A percentile compares a stretch with the other conserved stretches of the same genome.
Evolutionary conservation across 257 asterid genomes (phyloP).

Genomic region (Solanum paucissectum): DNA sequence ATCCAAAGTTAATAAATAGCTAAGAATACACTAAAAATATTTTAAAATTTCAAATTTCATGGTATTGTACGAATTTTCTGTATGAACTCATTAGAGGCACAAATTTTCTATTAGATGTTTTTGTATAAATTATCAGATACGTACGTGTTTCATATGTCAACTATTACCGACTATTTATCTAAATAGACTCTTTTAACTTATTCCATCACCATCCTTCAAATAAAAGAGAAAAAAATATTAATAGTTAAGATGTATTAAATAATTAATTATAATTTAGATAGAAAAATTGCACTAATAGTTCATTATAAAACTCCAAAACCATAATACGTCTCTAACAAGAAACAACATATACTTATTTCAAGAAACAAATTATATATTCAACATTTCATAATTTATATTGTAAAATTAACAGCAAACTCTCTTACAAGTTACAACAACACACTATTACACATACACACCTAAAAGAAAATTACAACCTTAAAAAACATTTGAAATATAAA

Average conservation of each 20-base stretch:
- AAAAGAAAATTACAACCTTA: neutral
- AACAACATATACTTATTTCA: neutral
- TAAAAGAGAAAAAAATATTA: too few relatives aligned
- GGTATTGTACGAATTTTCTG: too few relatives aligned
- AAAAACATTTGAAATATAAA: neutral
- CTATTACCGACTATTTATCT: neutral
- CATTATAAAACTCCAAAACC: neutral
- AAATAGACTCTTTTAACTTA: neutral
- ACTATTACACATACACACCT: neutral
- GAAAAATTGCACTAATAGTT: too few relatives aligned
- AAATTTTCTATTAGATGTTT: too few relatives aligned
- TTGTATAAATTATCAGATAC: too few relatives aligned
- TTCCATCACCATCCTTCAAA: neutral
- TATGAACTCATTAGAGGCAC: neutral
- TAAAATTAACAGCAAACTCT: neutral
- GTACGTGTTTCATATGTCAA: neutral
- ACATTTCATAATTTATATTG: neutral
- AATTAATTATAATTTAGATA: too few relatives aligned
- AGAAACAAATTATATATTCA: neutral
- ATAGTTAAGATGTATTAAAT: neutral
- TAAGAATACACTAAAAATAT: neutral
- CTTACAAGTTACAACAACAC: neutral
- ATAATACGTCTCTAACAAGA: neutral
- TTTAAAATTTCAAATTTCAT: too few relatives aligned
- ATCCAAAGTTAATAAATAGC: neutral